These are phyloP conservation scores for Candida tallmaniae DNA, from an alignment of 805 yeast species.

Conservation along the genomic window DNA sequence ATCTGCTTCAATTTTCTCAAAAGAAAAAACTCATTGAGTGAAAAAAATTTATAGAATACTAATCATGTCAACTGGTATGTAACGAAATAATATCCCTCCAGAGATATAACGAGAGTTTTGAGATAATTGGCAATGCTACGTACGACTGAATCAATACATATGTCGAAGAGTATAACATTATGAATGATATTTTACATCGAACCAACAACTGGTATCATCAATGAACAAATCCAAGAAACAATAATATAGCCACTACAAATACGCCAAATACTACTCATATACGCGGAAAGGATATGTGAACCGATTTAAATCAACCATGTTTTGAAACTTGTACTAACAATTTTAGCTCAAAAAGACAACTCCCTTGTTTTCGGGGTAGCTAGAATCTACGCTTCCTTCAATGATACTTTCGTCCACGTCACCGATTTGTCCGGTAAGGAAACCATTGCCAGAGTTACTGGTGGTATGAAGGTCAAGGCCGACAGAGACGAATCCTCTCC, in stretches of 20 bases:
- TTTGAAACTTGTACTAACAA: slow-evolving; percentile 14
- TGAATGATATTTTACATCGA: no score
- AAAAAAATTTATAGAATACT: slow-evolving; percentile 12
- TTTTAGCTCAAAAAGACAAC: slow-evolving; percentile 56
- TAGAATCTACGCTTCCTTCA: slow-evolving; percentile 99
- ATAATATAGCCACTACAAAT: no score
- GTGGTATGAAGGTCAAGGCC: slow-evolving; percentile 99
- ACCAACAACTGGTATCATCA: no score
- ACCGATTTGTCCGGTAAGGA: slow-evolving; percentile 99
- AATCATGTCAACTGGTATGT: slow-evolving; percentile 35
- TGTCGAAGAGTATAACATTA: no score
- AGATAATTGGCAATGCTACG: no score
- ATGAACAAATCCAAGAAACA: no score
- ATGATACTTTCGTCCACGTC: slow-evolving; percentile 99
- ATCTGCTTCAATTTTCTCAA: slow-evolving; percentile 3
- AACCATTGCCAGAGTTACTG: slow-evolving; percentile 99
- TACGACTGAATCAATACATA: no score
- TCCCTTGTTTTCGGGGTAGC: slow-evolving; percentile 99
- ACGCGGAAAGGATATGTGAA: neutral
- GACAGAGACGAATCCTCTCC: slow-evolving; percentile 99
- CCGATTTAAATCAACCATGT: neutral
- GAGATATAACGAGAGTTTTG: no score
- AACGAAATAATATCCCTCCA: no score
- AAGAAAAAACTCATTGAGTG: slow-evolving; percentile 10
- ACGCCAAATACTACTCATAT: no score